These are phyloP conservation scores for Ricinus communis DNA, from an alignment of 345 rosid genomes.

Conservation along the genomic window DNA sequence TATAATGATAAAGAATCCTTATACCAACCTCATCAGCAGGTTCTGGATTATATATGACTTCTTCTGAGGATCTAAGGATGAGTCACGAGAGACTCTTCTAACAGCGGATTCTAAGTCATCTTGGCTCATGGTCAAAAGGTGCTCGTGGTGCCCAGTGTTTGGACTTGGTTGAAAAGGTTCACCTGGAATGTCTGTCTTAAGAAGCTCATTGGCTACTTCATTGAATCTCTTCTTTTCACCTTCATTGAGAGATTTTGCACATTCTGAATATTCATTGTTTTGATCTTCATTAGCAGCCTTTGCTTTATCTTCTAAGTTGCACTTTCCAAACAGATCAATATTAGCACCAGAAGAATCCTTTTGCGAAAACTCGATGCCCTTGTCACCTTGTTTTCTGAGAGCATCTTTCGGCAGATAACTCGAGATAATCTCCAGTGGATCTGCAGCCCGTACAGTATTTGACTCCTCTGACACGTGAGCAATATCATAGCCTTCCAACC, in stretches of 20 bases:
- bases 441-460: slow-evolving; percentile 33
- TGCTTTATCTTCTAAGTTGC: slow-evolving; percentile 15
- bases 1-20: background rate
- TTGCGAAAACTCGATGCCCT: slow-evolving; percentile 18
- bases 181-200: slow-evolving; percentile 20
- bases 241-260: slow-evolving; percentile 24
- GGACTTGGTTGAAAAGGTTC: slow-evolving; percentile 27
- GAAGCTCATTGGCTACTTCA: slow-evolving; percentile 19
- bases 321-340: slow-evolving; percentile 25
- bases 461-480: slow-evolving; percentile 33
- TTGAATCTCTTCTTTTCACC: slow-evolving; percentile 25
- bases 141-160: slow-evolving; percentile 36
- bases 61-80: slow-evolving; percentile 57
- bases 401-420: slow-evolving; percentile 50
- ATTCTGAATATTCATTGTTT: slow-evolving; percentile 27
- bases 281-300: slow-evolving; percentile 26
- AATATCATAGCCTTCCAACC: slow-evolving; percentile 60
- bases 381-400: slow-evolving; percentile 28
- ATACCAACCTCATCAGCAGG: slow-evolving; percentile 65
- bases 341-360: slow-evolving; percentile 16
- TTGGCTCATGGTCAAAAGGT: slow-evolving; percentile 47
- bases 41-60: slow-evolving; percentile 64
- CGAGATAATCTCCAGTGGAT: slow-evolving; percentile 64
- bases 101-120: slow-evolving; percentile 66
- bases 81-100: slow-evolving; percentile 65